Base-by-base conservation (phyloP, 2,329 filamentous ascomycete species). In the Epichloe baconii region DNA sequence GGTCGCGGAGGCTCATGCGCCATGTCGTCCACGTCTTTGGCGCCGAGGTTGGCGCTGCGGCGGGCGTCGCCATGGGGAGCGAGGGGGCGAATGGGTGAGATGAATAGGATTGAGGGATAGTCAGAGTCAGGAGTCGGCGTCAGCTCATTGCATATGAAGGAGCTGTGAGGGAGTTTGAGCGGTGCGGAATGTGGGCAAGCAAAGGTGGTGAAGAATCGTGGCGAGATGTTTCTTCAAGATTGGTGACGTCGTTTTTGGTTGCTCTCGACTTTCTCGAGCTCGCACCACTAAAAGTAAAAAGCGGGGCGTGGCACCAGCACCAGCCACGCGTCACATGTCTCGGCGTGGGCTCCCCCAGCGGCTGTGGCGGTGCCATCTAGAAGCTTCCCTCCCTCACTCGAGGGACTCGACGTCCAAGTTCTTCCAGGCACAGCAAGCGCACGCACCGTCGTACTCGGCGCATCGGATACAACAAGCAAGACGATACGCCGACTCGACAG, bases 21-120 rank as follows among this genome's bases (percentile, higher is more conserved):
- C 19, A 8, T 26, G 14, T 15, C 4, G 43, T 37, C 43, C 26
- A 19, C 15, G 35, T 42, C 21, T 44, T 48, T 37, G 43, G 12
- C 35, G 47, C 47, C 48, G 26, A 36, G 34, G 21, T 42, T 46
- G 38, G 57, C 59, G 49, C 59, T 53, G 49, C 62, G 59, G 21
- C 60, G 60, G 61, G 54, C 31, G 59, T 61, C 38, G 54, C 59
- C 62, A 65, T 65, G 54, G 17, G 44, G 36, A 41, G 15, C 7
- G n/a, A 34, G 40, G 45, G 7, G 21, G 21, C 7, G 14, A 34
- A 19, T 21, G 17, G 21, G 15, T 7, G 37, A 48, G 21, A 12
- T 14, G 40, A 49, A 38, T 1, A 19, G 17, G 40, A 12, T 17
- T 42, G 36, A 8, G 12, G 12, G 36, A 15, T 38, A 14, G 4